These are phyloP conservation scores for Penicillium cataractarum DNA, from an alignment of 495 filamentous ascomycete species.

Conservation along the genomic window DNA sequence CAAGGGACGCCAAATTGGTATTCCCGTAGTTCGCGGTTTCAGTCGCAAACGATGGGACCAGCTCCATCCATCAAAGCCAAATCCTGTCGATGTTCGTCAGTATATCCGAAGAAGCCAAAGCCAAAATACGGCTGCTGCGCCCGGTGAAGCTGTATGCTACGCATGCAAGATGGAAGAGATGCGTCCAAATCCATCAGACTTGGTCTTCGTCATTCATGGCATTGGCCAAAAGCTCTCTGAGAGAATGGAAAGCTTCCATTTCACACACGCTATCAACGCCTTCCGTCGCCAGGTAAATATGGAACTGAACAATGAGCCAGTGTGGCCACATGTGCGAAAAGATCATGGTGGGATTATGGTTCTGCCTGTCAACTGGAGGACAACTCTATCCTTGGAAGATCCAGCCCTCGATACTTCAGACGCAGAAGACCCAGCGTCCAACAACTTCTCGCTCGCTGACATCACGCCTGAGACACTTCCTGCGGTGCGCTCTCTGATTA, in stretches of 20 bases:
- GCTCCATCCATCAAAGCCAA: slow-evolving; percentile 65
- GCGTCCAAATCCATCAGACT: slow-evolving; percentile 76
- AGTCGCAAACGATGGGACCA: slow-evolving; percentile 75
- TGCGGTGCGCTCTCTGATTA: slow-evolving; percentile 85
- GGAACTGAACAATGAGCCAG: slow-evolving; percentile 72
- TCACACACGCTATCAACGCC: slow-evolving; percentile 91
- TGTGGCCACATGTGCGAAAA: slow-evolving; percentile 73
- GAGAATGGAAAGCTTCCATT: slow-evolving; percentile 92
- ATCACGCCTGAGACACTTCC: slow-evolving; percentile 92
- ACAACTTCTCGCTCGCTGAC: slow-evolving; percentile 78
- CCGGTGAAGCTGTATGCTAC: slow-evolving; percentile 48
- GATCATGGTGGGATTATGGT: slow-evolving; percentile 75
- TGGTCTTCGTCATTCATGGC: slow-evolving; percentile 89
- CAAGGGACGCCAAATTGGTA: slow-evolving; percentile 79
- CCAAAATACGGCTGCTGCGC: slow-evolving; percentile 26
- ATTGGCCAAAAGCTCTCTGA: slow-evolving; percentile 98
- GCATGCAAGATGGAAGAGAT: slow-evolving; percentile 62
- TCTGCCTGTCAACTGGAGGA: slow-evolving; percentile 87
- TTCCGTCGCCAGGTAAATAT: slow-evolving; percentile 87
- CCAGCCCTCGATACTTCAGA: slow-evolving; percentile 55
- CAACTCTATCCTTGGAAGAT: slow-evolving; percentile 82
- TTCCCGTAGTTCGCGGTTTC: slow-evolving; percentile 87
- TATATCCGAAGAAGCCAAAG: slow-evolving; percentile 48
- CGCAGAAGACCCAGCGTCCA: slow-evolving; percentile 53
- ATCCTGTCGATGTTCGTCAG: slow-evolving; percentile 49